A percentile compares a stretch with the other conserved stretches of the same genome.
Evolutionary conservation across 2,329 filamentous ascomycete genomes (phyloP).

Genomic region (Paraphaeosphaeria sporulosa): DNA sequence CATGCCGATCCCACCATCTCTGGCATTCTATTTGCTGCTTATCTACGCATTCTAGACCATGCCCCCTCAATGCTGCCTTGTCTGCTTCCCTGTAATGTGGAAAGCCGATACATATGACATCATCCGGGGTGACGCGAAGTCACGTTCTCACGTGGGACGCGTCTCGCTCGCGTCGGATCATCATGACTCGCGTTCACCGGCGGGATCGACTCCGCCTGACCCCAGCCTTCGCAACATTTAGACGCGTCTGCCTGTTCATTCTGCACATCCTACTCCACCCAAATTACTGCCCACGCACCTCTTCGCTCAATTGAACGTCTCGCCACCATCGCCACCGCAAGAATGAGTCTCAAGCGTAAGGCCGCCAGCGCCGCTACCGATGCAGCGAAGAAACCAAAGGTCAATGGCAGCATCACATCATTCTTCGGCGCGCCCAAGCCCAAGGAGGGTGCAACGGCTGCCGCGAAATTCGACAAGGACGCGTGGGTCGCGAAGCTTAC

Average conservation of each 20-base stretch:
- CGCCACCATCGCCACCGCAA: constrained; percentile 18
- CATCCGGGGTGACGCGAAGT: constrained; percentile 2
- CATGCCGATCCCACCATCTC: constrained; percentile 7
- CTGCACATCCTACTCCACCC: constrained; percentile 9
- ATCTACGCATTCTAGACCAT: background rate
- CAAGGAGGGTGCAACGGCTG: constrained; percentile 30
- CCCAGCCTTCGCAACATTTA: constrained; percentile 4
- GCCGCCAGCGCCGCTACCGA: constrained; percentile 55
- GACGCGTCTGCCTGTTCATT: constrained; percentile 12
- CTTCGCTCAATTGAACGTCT: constrained; percentile 19
- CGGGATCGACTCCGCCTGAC: constrained; percentile 2
- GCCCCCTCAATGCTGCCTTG: constrained; percentile 12
- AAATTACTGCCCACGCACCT: constrained; percentile 13
- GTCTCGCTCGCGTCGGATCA: background rate
- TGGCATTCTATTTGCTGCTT: constrained; percentile 16
- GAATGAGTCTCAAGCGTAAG: constrained; percentile 61
- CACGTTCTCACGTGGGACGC: constrained; percentile 17
- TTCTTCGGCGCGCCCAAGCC: constrained; percentile 77
- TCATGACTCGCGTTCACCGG: background rate
- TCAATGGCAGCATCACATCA: constrained; percentile 81
- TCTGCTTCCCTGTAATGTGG: constrained; percentile 11
- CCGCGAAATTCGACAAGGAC: constrained; percentile 77
- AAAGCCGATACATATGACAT: constrained; percentile 12
- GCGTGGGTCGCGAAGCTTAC: constrained; percentile 86
- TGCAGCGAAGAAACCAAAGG: constrained; percentile 59